A percentile compares a stretch with the other conserved stretches of the same genome.
Conservation (phyloP, 768 basidiomycete genomes). For the Amanita brunnescens region DNA sequence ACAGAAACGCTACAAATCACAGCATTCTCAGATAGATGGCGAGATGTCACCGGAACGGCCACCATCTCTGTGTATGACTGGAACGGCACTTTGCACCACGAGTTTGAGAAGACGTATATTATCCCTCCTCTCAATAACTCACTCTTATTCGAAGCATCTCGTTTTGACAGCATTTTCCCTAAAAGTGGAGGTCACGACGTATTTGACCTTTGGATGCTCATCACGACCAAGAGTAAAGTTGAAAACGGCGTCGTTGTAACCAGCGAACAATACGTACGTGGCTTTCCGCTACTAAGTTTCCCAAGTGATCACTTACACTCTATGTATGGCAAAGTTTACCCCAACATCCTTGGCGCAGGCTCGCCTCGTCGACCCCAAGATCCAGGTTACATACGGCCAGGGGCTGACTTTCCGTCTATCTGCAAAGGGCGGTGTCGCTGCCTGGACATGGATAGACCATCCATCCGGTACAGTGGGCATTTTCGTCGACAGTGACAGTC, state of each 20-base stretch:
- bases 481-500: slow-evolving; percentile 37
- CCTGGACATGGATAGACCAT: slow-evolving; percentile 56
- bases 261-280: slow-evolving; percentile 44
- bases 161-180: slow-evolving; percentile 40
- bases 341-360: slow-evolving; percentile 39
- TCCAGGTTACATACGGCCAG: slow-evolving; percentile 22
- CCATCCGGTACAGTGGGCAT: slow-evolving; percentile 44
- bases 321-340: slow-evolving; percentile 31
- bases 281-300: slow-evolving; percentile 3
- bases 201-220: slow-evolving; percentile 40
- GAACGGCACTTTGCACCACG: slow-evolving; percentile 31
- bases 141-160: slow-evolving; percentile 29
- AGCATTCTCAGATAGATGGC: slow-evolving; percentile 45
- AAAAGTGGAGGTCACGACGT: slow-evolving; percentile 23
- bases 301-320: background rate
- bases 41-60: slow-evolving; percentile 33
- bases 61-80: slow-evolving; percentile 54
- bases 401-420: slow-evolving; percentile 42
- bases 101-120: slow-evolving; percentile 29
- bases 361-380: slow-evolving; percentile 41
- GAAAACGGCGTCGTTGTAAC: slow-evolving; percentile 31
- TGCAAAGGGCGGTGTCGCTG: slow-evolving; percentile 43
- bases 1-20: slow-evolving; percentile 39
- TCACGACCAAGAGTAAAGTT: slow-evolving; percentile 40
- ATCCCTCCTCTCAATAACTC: slow-evolving; percentile 45